Evolutionary conservation across 176 grass and related monocot genomes (phyloP), one percentile per base, ranked within the genome.

Genomic region (Miscanthus lutarioriparius): DNA sequence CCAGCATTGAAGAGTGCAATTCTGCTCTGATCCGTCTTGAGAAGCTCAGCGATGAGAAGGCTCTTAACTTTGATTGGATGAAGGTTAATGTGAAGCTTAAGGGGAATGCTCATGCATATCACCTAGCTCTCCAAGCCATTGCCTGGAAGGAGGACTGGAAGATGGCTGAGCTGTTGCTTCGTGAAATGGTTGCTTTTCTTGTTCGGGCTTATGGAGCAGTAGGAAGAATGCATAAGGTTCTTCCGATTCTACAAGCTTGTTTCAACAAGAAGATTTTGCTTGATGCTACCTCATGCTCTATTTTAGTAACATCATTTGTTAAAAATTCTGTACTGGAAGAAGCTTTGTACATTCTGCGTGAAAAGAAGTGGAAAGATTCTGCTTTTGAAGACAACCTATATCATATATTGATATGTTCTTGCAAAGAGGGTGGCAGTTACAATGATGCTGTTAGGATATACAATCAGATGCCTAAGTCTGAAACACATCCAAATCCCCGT

Each of bases 101-200:
- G 74, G 43, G 76, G 61, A 98, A 98, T 43, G 22, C 83, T 7
- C 77, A 86, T 78, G 96, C 93, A 0, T 98, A 98, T 80, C 93
- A 91, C 39, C 80, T 93, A 74, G 96, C 87, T 58, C 90, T 95
- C 17, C 86, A 94, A 82, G 89, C 89, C 17, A 82, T 92, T 48
- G 91, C 93, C 28, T 93, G 96, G 91, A 95, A 90, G 77, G 87
- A 98, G 91, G 85, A 98, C 38, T 95, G 93, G 93, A 74, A 78
- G 68, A 92, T 12, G 74, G 93, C 96, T 43, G 87, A 89, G 43
- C 23, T 80, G 56, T 81, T 95, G 72, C 85, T 98, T 69, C 30
- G 82, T 72, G 96, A 95, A 89, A 93, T 95, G 89, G 80, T 87
- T 80, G 54, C 80, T 74, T 67, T 87, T 62, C 82, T 98, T 91